Evolutionary conservation across 352 stramenopile species (phyloP), one percentile per base, ranked within the genome.

Genomic region (Phytophthora meadii): DNA sequence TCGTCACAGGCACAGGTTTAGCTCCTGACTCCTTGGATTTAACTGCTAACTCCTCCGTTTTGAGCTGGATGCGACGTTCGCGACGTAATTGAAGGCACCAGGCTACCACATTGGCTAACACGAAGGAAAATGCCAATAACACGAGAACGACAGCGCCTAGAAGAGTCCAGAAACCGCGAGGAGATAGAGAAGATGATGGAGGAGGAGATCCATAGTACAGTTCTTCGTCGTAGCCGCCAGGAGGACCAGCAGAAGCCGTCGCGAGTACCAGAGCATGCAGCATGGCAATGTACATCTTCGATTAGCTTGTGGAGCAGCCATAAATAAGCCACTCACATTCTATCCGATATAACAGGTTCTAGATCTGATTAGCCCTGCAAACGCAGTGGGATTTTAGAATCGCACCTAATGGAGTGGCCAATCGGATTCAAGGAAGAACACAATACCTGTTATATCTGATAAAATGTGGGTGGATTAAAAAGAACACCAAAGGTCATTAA

Each of bases 1-100:
- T 91, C 9, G 96, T 98, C 12, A 98, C 90, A 2, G 94, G 94
- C 19, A 95, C 71, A 17, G 47, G 42, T 3, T 19, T 40, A 41
- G 44, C 41, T 1, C 12, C 40, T 0, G 1, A 51, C 9, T 50
- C 27, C 25, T 37, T 37, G 50, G 45, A 61, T 42, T 53, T 36
- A 42, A 66, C 47, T 5, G 82, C 77, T 6, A 93, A 54, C 19
- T 60, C 42, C 15, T 69, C 54, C 7, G 82, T 93, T 72, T 93
- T 93, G 53, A 61, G 57, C 50, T 74, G 75, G 51, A 91, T 89
- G 32, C 84, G 82, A 6, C 72, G 72, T 39, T 81, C 81, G 42
- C 80, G 80, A 25, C 82, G 82, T 62, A 91, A 66, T 60, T 93
- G 84, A 44, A 84, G 56, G 44, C 66, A 82, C 64, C 82, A 91